Conservation (phyloP, 306 rosid species). For the Acacia melanoxylon region DNA sequence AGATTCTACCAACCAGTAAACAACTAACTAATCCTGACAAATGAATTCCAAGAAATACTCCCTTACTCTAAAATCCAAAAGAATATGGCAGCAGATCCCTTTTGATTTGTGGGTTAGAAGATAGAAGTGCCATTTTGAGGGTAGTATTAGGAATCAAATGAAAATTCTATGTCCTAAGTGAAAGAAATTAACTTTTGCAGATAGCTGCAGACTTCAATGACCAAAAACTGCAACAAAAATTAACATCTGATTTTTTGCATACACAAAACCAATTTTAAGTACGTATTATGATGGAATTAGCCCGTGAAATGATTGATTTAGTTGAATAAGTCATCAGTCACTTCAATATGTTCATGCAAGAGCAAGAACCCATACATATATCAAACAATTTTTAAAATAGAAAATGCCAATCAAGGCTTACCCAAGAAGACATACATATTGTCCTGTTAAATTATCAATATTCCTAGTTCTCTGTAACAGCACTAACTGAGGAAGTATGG, state of each 20-base stretch:
- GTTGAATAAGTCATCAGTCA: slow-evolving; percentile 2
- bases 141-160: neutral
- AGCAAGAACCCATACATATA: too few relatives aligned
- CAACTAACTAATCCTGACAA: neutral
- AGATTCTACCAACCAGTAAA: neutral
- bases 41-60: neutral
- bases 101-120: neutral
- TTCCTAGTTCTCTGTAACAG: slow-evolving; percentile 85
- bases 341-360: slow-evolving; percentile 20
- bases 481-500: slow-evolving; percentile 87
- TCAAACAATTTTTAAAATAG: neutral
- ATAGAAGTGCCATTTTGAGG: neutral
- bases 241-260: neutral
- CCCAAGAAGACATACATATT: slow-evolving; percentile 90
- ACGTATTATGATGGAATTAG: neutral
- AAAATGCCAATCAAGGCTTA: slow-evolving; percentile 39
- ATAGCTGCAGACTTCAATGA: neutral
- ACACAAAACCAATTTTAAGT: neutral
- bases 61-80: neutral
- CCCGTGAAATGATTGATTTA: neutral
- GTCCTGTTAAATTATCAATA: slow-evolving; percentile 91
- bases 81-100: neutral
- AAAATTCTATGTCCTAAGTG: slow-evolving; percentile 16
- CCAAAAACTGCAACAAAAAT: neutral
- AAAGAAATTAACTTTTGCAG: neutral